Conservation (phyloP, 306 rosid species). For the Acacia crassicarpa region DNA sequence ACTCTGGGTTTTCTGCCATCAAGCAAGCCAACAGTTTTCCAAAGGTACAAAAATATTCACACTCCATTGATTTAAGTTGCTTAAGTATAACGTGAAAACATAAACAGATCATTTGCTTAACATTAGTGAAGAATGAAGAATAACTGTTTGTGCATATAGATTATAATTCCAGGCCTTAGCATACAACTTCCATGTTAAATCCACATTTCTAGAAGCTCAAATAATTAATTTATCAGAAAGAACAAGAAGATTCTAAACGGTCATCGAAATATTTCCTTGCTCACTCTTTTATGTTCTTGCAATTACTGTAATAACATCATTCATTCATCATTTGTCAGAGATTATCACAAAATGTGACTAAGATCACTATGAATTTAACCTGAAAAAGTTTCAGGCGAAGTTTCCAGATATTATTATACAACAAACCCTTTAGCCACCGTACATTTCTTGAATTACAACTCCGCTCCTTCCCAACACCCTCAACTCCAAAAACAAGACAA, state of each 20-base stretch:
- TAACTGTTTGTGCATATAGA: not conserved
- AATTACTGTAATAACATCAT: not conserved
- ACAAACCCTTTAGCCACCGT: not conserved
- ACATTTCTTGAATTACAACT: not conserved
- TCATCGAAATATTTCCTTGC: not conserved
- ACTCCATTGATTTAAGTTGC: not conserved
- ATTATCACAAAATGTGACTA: not conserved
- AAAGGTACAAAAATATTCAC: not conserved
- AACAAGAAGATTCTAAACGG: not conserved
- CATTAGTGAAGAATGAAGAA: conserved; percentile 16
- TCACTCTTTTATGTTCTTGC: not conserved
- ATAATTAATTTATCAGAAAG: conserved; percentile 23
- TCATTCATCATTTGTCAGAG: not conserved
- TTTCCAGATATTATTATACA: not conserved
- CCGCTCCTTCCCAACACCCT: not conserved
- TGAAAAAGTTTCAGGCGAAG: not conserved
- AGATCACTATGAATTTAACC: not conserved
- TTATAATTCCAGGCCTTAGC: not conserved
- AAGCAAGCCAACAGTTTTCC: conserved; percentile 26
- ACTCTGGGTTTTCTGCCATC: conserved; percentile 64
- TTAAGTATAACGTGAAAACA: not conserved
- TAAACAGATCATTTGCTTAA: conserved; percentile 10
- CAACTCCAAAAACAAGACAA: not conserved
- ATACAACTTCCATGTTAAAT: conserved; percentile 3
- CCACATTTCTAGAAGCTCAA: conserved; percentile 6